A percentile compares a stretch with the other conserved stretches of the same genome.
These are phyloP conservation scores for Trypethelium eluteriae DNA, from an alignment of 495 filamentous ascomycete species.

Conservation along the genomic window DNA sequence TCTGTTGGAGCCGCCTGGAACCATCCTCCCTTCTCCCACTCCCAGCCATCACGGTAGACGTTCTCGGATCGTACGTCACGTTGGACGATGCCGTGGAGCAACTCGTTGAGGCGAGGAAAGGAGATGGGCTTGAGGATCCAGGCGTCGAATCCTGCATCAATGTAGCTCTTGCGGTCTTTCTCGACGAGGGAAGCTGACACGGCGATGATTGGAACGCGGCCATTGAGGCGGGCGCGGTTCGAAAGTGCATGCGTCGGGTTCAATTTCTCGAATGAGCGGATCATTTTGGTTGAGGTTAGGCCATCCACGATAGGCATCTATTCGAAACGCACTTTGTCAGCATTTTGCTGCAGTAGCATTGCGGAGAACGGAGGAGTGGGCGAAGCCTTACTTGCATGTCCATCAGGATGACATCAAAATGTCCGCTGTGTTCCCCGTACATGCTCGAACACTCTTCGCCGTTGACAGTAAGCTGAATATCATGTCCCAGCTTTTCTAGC, in stretches of 20 bases:
- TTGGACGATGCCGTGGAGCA: conserved; percentile 37
- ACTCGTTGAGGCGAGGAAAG: conserved; percentile 32
- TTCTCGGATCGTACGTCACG: conserved; percentile 21
- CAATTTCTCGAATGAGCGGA: conserved; percentile 59
- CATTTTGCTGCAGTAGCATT: no score
- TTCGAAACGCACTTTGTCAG: no score
- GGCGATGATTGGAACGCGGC: conserved; percentile 73
- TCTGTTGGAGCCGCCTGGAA: conserved; percentile 27
- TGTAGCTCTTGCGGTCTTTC: conserved; percentile 58
- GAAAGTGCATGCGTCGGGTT: conserved; percentile 39
- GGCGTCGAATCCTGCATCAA: conserved; percentile 79
- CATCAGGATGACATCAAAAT: conserved; percentile 87
- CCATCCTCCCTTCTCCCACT: conserved; percentile 39
- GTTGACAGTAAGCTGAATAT: conserved; percentile 66
- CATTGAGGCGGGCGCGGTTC: conserved; percentile 40
- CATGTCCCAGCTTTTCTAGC: conserved; percentile 70
- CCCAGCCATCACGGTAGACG: conserved; percentile 30
- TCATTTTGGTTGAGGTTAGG: conserved; percentile 71
- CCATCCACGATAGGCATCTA: conserved; percentile 95
- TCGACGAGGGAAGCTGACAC: conserved; percentile 84
- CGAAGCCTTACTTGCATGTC: conserved; percentile 70
- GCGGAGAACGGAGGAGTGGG: conserved; percentile 6
- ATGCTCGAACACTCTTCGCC: conserved; percentile 75
- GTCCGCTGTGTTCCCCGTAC: conserved; percentile 51
- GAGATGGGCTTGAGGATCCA: conserved; percentile 57